These are phyloP conservation scores for Penicillium lividum DNA, from an alignment of 495 filamentous ascomycete genomes.

Conservation along the genomic window DNA sequence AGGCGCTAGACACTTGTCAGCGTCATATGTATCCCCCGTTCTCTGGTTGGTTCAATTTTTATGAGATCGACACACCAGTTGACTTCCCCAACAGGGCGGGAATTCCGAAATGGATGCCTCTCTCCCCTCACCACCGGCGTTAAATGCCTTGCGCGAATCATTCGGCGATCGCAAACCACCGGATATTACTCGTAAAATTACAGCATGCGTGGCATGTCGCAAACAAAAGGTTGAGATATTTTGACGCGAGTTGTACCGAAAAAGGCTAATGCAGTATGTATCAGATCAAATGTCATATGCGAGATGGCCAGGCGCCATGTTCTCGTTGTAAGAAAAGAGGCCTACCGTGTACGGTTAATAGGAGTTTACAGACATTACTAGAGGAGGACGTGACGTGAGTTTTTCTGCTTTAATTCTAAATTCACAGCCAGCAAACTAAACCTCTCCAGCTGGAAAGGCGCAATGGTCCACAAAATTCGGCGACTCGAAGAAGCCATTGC, in stretches of 20 bases:
- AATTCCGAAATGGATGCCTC: conserved; percentile 16
- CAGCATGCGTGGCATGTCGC: conserved; percentile 42
- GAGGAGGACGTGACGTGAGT: conserved; percentile 37
- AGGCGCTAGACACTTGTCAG: background rate
- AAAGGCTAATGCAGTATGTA: conserved; percentile 2
- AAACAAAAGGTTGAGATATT: conserved; percentile 34
- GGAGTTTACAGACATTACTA: conserved; percentile 38
- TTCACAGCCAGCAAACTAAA: background rate
- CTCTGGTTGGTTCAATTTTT: background rate
- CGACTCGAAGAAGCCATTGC: conserved; percentile 29
- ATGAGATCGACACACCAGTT: background rate
- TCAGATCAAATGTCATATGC: conserved; percentile 49
- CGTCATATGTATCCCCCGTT: background rate
- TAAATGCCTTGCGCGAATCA: conserved; percentile 33
- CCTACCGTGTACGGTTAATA: conserved; percentile 35
- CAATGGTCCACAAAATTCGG: conserved; percentile 25
- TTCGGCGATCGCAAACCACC: conserved; percentile 39
- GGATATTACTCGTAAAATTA: conserved; percentile 41
- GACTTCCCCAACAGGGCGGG: background rate
- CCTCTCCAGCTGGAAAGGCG: conserved; percentile 33
- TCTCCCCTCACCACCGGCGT: conserved; percentile 21
- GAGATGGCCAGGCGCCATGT: conserved; percentile 33
- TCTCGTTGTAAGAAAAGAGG: conserved; percentile 32
- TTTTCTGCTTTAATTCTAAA: background rate
- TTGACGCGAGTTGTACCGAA: background rate